phyloP scores from a whole-genome alignment of 1,139 yeast genomes.

The Protomyces pachydermus region DNA sequence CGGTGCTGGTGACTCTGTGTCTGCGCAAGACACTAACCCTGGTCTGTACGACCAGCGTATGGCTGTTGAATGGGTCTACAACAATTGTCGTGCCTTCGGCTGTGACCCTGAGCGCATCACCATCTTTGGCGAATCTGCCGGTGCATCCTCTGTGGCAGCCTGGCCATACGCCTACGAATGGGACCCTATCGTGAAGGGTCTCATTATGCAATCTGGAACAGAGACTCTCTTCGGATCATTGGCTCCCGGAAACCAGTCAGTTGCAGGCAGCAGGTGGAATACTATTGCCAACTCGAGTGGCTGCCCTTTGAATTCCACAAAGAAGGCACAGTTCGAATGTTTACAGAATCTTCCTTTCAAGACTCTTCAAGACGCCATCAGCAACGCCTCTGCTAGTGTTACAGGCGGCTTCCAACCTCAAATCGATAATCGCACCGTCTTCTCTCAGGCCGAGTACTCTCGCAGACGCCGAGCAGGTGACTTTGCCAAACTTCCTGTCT shows the following conservation, averaged over 20 bases:
- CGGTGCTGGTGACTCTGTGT: constrained; percentile 15
- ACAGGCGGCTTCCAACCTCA: constrained; percentile 8
- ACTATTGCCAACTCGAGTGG: constrained; percentile 12
- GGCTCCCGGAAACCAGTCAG: constrained; percentile 3
- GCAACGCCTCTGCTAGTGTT: not conserved
- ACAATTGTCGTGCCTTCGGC: constrained; percentile 40
- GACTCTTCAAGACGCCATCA: constrained; percentile 7
- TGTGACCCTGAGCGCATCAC: constrained; percentile 41
- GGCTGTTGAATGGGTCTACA: constrained; percentile 42
- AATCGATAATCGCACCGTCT: constrained; percentile 11
- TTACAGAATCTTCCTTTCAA: constrained; percentile 5
- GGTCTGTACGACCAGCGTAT: constrained; percentile 40
- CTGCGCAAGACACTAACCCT: constrained; percentile 36
- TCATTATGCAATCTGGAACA: constrained; percentile 24
- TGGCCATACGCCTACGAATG: constrained; percentile 11
- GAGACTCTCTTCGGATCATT: constrained; percentile 16
- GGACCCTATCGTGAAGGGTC: constrained; percentile 23
- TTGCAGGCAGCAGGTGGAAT: constrained; percentile 6
- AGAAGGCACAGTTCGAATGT: constrained; percentile 4
- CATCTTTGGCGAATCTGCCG: constrained; percentile 43
- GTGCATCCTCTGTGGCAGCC: constrained; percentile 36
- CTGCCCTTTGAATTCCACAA: constrained; percentile 12
- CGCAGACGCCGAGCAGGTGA: not conserved
- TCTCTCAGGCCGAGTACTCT: not conserved
- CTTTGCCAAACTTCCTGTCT: constrained; percentile 15